A percentile compares a stretch with the other conserved stretches of the same genome.
phyloP scores from a whole-genome alignment of 257 asterid genomes.

The Fraxinus cuspidata region DNA sequence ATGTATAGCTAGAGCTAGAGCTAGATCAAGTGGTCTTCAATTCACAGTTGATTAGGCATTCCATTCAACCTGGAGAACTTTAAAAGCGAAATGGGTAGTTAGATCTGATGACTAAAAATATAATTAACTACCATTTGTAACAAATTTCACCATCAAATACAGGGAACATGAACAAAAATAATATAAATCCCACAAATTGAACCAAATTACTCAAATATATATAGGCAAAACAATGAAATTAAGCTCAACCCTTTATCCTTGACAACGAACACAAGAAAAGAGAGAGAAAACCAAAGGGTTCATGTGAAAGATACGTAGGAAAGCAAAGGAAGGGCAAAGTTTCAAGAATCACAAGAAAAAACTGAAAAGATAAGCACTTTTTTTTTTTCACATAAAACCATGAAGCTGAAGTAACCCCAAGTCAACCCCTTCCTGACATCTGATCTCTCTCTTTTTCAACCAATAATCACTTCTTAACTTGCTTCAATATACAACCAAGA shows the following conservation, averaged over 20 bases:
- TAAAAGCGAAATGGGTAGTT: slow-evolving; percentile 33
- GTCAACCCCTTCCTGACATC: slow-evolving; percentile 57
- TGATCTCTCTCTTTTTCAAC: slow-evolving; percentile 45
- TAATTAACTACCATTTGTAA: slow-evolving; percentile 40
- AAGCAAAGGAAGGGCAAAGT: slow-evolving; percentile 39
- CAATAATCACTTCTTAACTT: slow-evolving; percentile 34
- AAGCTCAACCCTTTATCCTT: slow-evolving; percentile 36
- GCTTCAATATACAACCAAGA: slow-evolving; percentile 30
- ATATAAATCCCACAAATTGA: slow-evolving; percentile 41
- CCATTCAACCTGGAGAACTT: slow-evolving; percentile 18
- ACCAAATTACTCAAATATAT: slow-evolving; percentile 35
- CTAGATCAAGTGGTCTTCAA: slow-evolving; percentile 25
- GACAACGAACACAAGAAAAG: slow-evolving; percentile 33
- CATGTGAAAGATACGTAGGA: slow-evolving; percentile 50
- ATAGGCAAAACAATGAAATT: slow-evolving; percentile 26
- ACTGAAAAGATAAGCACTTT: slow-evolving; percentile 48
- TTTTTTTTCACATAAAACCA: slow-evolving; percentile 47
- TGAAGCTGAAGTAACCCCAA: slow-evolving; percentile 88
- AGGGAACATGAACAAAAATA: slow-evolving; percentile 1
- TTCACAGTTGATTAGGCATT: slow-evolving; percentile 30
- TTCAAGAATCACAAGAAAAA: slow-evolving; percentile 70
- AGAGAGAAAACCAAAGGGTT: slow-evolving; percentile 28
- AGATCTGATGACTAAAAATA: slow-evolving; percentile 54
- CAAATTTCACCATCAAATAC: slow-evolving; percentile 29
- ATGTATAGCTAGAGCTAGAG: slow-evolving; percentile 20